Conservation (phyloP, 192 early-diverging fungal species). For the Entophlyctis helioformis region DNA sequence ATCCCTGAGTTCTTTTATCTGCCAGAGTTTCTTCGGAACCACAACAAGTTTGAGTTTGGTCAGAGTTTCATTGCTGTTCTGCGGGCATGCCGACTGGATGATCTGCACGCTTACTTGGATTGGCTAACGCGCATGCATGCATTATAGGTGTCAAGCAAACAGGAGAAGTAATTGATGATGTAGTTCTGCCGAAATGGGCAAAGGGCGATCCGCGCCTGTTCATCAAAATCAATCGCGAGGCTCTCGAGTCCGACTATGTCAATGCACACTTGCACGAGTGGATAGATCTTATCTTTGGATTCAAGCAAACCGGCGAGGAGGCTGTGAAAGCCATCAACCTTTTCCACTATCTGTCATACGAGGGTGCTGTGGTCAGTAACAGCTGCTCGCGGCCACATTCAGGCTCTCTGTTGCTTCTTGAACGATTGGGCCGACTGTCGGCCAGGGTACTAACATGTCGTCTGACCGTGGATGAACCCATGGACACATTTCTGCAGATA, state of each 20-base stretch:
- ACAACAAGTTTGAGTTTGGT: conserved; percentile 50
- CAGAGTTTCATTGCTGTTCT: too few species aligned
- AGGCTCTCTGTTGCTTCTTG: too few species aligned
- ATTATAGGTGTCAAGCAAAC: conserved; percentile 31
- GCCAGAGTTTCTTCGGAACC: conserved; percentile 64
- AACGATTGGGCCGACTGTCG: too few species aligned
- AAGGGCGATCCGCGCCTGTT: conserved; percentile 40
- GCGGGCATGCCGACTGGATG: conserved; percentile 43
- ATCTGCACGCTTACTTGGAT: neutral
- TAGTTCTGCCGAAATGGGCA: conserved; percentile 74
- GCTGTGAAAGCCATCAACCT: conserved; percentile 75
- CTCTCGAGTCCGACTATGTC: conserved; percentile 15
- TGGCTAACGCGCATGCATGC: neutral
- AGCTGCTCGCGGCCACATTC: too few species aligned
- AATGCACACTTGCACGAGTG: conserved; percentile 67
- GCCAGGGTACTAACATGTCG: too few species aligned
- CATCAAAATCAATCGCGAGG: conserved; percentile 59
- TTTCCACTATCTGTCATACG: conserved; percentile 85
- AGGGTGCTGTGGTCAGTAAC: conserved; percentile 81
- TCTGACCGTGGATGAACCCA: too few species aligned
- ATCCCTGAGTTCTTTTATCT: conserved; percentile 66
- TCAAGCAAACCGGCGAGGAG: conserved; percentile 70
- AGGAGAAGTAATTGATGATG: conserved; percentile 39
- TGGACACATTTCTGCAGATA: conserved; percentile 24
- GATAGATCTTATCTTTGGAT: conserved; percentile 85